Base-by-base conservation (phyloP, 2,329 filamentous ascomycete species). In the Plectosphaerella plurivora region DNA sequence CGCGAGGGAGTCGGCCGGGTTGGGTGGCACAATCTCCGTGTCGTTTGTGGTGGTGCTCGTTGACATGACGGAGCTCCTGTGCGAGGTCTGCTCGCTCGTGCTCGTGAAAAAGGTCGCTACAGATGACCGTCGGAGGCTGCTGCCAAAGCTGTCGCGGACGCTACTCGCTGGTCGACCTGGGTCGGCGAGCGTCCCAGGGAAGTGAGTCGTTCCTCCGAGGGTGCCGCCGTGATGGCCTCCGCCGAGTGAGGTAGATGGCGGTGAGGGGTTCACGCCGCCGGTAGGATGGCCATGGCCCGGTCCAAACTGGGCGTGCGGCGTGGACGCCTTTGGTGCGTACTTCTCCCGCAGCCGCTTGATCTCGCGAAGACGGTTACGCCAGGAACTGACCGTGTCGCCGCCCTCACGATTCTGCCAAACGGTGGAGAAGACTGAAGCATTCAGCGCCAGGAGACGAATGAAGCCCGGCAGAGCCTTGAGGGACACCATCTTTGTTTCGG, bases 381-480 rank as follows among this genome's bases (percentile, higher is more conserved):
- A 97, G 9, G 90, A 89, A 11, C 91, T 94, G 28, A 94, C 79
- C 63, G 96, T 86, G 66, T 96, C 91, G 52, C 88, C 88, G 6
- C 86, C 87, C 57, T 88, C 82, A 46, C 85, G 80, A 62, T 83
- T 85, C 46, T 83, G 82, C 91, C 93, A 97, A n/a, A 97, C 92
- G 45, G 88, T 81, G 2, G 89, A 91, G 68, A 97, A 97, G 9
- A 97, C 90, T 14, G 90, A 95, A 0, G 94, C 92, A 64, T 97
- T 97, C 56, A 99, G 81, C 1, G 93, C 91, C 16, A 97, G 76
- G 46, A 96, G 84, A 37, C 94, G 86, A 50, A 97, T 89, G 65
- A 97, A 95, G 10, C 85, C 81, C 1, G 92, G 89, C 9, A 99
- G 77, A 12, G 90, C 90, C 59, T 84, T 86, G 33, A 93, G 81